Evolutionary conservation across 1,139 yeast species (phyloP), one percentile per base, ranked within the genome.

Genomic region (Trichomonascaceae sp.): DNA sequence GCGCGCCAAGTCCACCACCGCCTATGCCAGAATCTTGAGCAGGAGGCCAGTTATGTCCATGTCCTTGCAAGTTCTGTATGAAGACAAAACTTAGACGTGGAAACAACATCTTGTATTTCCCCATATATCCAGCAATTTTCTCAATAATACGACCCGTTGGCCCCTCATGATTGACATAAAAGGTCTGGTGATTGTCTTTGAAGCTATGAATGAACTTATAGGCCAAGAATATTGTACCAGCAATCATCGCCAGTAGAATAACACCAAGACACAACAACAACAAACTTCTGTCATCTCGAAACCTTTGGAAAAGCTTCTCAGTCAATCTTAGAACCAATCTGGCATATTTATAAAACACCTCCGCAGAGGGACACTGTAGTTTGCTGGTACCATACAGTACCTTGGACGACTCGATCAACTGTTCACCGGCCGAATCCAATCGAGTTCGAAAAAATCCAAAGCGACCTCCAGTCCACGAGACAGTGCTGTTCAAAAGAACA

Each of bases 61-160:
- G 4, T 27, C 17, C 51, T 22, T 24, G 51, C 39, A 39, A 36
- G 15, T 38, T 20, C 43, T 50, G 52, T 15, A 50, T 43, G 45
- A 50, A 50, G 12, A 50, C 38, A 22, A 50, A 50, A 44, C 45
- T 50, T 2, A 50, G 49, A 9, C 47, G 24, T 5, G 52, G 52
- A 22, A 50, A 50, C 43, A 45, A 38, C 52, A 50, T 50, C 17
- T 36, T 36, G 17, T 36, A 36, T 13, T 36, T 36, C 17, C 41
- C 41, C 17, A 36, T 13, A 13, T 36, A 36, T 5, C 41, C 17
- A 13, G 41, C 41, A 13, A 36, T 36, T 13, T 36, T 36, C 41
- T 36, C 41, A 36, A 15, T 36, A 2, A 36, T 36, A 13, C 41
- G 41, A 13, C 17, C 15, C 3, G 41, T 15, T 9, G 41, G 41